Conservation (phyloP, 345 rosid genomes). For the Gossypium longicalyx region DNA sequence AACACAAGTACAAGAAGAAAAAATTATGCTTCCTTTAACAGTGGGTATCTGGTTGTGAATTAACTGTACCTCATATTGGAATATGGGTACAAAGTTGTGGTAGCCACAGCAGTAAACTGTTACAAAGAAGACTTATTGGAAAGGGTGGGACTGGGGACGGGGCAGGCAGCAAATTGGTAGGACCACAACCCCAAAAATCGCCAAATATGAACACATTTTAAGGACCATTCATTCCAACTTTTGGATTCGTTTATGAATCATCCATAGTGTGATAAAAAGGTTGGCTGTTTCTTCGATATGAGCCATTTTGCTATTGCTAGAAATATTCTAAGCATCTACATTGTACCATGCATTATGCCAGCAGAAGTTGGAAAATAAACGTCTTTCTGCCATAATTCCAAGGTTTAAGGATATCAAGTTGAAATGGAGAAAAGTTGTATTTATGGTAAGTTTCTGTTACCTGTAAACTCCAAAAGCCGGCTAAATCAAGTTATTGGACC, state of each 20-base stretch:
- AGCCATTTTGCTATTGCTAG: not conserved
- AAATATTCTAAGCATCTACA: not conserved
- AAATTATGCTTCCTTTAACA: not conserved
- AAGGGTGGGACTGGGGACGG: not conserved
- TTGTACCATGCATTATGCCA: not conserved
- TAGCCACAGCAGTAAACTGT: not conserved
- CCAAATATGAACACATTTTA: constrained; percentile 18
- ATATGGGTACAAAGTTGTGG: too few relatives aligned
- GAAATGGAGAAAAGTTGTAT: too few relatives aligned
- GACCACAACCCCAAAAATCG: constrained; percentile 32
- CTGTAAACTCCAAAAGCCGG: not conserved
- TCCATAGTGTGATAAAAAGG: not conserved
- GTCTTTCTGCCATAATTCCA: not conserved
- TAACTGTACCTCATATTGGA: too few relatives aligned
- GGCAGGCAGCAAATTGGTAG: constrained; percentile 18
- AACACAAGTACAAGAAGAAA: not conserved
- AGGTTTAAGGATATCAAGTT: not conserved
- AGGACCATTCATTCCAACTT: constrained; percentile 23
- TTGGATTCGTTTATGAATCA: constrained; percentile 20
- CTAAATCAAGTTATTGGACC: not conserved
- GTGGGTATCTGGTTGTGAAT: too few relatives aligned
- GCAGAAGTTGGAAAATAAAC: not conserved
- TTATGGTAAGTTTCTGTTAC: not conserved
- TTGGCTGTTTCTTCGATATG: not conserved
- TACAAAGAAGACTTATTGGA: not conserved